A percentile compares a stretch with the other conserved stretches of the same genome.
Conservation (phyloP, 75 land plant genomes). For the Chamaecyparis obtusa region DNA sequence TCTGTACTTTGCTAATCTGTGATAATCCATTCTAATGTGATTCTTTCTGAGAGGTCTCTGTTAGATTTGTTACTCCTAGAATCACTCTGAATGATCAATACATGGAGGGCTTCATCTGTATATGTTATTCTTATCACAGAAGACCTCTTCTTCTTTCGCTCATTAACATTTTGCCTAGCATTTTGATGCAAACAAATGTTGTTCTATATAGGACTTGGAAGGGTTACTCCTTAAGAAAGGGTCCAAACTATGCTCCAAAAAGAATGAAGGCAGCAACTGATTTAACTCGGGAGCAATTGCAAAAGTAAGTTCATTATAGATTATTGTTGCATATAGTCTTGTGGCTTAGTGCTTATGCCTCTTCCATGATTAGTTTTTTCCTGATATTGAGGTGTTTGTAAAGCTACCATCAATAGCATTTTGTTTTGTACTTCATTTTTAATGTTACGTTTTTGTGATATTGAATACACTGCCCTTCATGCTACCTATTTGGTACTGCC, state of each 20-base stretch:
- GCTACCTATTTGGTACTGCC: background rate
- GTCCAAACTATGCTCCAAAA: conserved; percentile 74
- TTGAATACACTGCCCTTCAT: background rate
- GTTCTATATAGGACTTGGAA: conserved; percentile 53
- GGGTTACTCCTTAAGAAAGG: conserved; percentile 74
- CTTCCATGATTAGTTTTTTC: background rate
- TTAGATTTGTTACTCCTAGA: background rate
- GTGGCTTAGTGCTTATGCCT: background rate
- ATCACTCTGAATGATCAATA: background rate
- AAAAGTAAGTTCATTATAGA: conserved; percentile 46
- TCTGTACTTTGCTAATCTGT: background rate
- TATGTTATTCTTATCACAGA: background rate
- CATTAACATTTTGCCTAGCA: background rate
- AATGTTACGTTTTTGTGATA: background rate
- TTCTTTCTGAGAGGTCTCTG: background rate
- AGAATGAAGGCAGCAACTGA: conserved; percentile 85
- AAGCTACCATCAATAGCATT: background rate
- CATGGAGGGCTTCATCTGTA: background rate
- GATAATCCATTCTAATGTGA: background rate
- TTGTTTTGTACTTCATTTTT: background rate
- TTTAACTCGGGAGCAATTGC: conserved; percentile 80
- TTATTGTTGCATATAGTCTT: background rate
- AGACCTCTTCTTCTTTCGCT: background rate
- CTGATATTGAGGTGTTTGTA: background rate
- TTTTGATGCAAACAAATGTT: conserved; percentile 6